These are phyloP conservation scores for Maudiozyma bulderi DNA, from an alignment of 805 yeast species.

Conservation along the genomic window DNA sequence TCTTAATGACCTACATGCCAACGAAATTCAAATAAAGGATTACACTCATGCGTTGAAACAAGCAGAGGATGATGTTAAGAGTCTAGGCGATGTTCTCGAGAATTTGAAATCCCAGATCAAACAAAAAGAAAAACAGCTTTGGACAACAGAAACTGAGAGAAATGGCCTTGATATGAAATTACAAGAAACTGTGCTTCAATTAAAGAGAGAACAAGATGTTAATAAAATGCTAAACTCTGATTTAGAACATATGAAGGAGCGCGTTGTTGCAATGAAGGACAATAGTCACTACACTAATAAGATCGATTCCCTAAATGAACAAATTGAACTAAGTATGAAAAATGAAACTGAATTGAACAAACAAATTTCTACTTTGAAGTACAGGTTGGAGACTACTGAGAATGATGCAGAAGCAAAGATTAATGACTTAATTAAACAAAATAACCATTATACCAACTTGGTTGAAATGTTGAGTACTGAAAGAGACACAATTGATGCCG, in stretches of 20 bases:
- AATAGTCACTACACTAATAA: conserved; percentile 42
- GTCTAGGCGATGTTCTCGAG: conserved; percentile 44
- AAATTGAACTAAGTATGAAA: conserved; percentile 45
- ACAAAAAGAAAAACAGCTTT: conserved; percentile 44
- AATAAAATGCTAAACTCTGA: conserved; percentile 48
- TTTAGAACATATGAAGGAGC: conserved; percentile 40
- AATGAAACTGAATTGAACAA: conserved; percentile 59
- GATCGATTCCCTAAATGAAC: conserved; percentile 43
- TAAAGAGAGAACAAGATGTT: conserved; percentile 39
- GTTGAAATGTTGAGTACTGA: conserved; percentile 35
- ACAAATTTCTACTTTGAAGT: conserved; percentile 50
- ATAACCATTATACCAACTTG: conserved; percentile 33
- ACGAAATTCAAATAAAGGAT: conserved; percentile 60
- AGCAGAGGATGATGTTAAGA: conserved; percentile 44
- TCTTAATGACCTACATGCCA: conserved; percentile 60
- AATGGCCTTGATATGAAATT: conserved; percentile 45
- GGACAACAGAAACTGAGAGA: conserved; percentile 43
- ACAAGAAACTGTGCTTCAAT: conserved; percentile 46
- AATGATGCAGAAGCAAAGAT: conserved; percentile 31
- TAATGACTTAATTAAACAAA: conserved; percentile 34
- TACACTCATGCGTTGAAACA: conserved; percentile 37
- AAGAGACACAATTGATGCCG: conserved; percentile 33
- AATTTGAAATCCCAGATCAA: conserved; percentile 43
- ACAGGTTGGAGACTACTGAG: conserved; percentile 49
- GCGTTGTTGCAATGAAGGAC: conserved; percentile 32